Evolutionary conservation across 768 basidiomycete species (phyloP).

Genomic region (Phanerochaete carnosa): DNA sequence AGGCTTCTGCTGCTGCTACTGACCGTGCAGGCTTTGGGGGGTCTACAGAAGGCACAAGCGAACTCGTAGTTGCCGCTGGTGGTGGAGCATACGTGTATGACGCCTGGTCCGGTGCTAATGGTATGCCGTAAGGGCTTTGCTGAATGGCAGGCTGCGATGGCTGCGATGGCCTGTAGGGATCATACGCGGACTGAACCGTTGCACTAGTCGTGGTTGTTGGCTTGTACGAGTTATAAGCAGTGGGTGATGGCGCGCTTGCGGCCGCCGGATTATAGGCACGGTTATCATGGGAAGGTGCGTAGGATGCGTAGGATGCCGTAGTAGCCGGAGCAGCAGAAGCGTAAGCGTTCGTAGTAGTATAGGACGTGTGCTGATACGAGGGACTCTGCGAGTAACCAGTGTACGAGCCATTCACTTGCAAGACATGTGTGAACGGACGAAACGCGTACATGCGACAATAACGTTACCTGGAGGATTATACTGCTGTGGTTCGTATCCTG

Average conservation of each 20-base stretch:
- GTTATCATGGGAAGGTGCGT: conserved; percentile 20
- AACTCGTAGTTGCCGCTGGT: conserved; percentile 1
- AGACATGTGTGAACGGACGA: not conserved
- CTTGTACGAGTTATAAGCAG: conserved; percentile 29
- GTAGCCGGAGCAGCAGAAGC: conserved; percentile 22
- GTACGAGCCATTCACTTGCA: conserved; percentile 8
- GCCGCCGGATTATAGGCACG: conserved; percentile 17
- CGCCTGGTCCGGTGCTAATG: not conserved
- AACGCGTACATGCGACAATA: not conserved
- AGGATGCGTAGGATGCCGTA: conserved; percentile 15
- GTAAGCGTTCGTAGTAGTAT: not conserved
- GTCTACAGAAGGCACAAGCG: conserved; percentile 14
- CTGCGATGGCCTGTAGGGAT: conserved; percentile 23
- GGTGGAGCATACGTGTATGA: not conserved
- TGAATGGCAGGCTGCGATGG: conserved; percentile 22
- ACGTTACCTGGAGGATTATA: conserved; percentile 9
- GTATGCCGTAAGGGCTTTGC: not conserved
- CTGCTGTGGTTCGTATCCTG: conserved; percentile 6
- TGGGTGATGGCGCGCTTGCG: conserved; percentile 16
- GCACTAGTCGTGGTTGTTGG: conserved; percentile 1
- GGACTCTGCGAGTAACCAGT: not conserved
- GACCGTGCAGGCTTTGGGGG: conserved; percentile 28
- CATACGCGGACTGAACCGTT: conserved; percentile 1
- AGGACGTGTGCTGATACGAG: not conserved
- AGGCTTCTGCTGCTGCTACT: conserved; percentile 41